Percentiles rank a stretch among this genome's conserved stretches.
phyloP scores from a whole-genome alignment of 495 filamentous ascomycete genomes.

The Articulospora tetracladia region DNA sequence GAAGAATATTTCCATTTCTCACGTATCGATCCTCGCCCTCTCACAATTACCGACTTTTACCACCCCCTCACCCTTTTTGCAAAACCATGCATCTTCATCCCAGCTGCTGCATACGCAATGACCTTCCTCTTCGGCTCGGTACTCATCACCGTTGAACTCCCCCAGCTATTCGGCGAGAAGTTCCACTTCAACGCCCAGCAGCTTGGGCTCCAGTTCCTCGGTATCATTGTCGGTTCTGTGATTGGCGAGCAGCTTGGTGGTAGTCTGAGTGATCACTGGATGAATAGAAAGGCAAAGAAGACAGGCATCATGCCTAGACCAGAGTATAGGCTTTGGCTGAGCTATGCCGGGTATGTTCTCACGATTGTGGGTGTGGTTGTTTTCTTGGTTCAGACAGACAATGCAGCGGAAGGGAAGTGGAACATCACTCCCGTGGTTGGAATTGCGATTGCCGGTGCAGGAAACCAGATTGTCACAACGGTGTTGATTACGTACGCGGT shows the following conservation, averaged over 20 bases:
- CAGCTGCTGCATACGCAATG: slow-evolving; percentile 47
- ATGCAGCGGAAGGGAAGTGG: slow-evolving; percentile 35
- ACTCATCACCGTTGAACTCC: slow-evolving; percentile 50
- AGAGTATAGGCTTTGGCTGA: slow-evolving; percentile 50
- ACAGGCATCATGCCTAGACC: slow-evolving; percentile 31
- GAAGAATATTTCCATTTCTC: slow-evolving; percentile 36
- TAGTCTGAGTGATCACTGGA: slow-evolving; percentile 44
- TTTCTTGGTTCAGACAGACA: slow-evolving; percentile 41
- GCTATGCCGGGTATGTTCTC: slow-evolving; percentile 43
- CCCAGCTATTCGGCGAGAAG: slow-evolving; percentile 43
- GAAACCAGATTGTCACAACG: slow-evolving; percentile 55
- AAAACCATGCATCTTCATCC: slow-evolving; percentile 40
- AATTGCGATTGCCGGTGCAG: slow-evolving; percentile 42
- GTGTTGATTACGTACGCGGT: slow-evolving; percentile 51
- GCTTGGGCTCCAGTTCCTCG: slow-evolving; percentile 48
- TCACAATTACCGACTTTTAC: slow-evolving; percentile 43
- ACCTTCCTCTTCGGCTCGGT: slow-evolving; percentile 46
- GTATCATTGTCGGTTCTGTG: slow-evolving; percentile 49
- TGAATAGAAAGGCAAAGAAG: slow-evolving; percentile 30
- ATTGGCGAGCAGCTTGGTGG: slow-evolving; percentile 55
- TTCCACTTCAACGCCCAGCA: slow-evolving; percentile 50
- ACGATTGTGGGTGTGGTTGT: slow-evolving; percentile 47
- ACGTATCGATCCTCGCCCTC: slow-evolving; percentile 45
- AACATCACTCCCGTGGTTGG: slow-evolving; percentile 48
- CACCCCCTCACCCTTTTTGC: slow-evolving; percentile 39